Evolutionary conservation across 495 filamentous ascomycete genomes (phyloP), one percentile per base, ranked within the genome.

Genomic region (Aspergillus ostianus): DNA sequence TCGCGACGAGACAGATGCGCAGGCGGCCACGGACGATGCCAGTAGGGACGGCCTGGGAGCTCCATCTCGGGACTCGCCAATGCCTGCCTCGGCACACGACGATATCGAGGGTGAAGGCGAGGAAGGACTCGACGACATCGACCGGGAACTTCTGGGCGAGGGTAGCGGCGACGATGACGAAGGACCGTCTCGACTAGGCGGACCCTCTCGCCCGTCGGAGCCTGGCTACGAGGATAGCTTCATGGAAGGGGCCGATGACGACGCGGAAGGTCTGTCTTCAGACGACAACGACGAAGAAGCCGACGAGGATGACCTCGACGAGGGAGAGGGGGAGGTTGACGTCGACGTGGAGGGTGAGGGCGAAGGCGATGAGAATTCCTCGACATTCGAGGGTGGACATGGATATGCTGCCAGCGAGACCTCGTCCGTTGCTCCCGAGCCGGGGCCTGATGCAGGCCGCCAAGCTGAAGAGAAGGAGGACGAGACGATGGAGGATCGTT

Each of bases 141-240:
- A 83, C 55, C 75, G 79, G 20, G 81, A 82, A 58, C 67, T 80
- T 12, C 72, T 82, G 4, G 79, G 79, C 47, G 81, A 83, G 58
- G 79, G 58, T 17, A 75, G 78, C 18, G 77, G 73, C 6, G 77
- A 80, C 4, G 77, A 81, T 21, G 75, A 78, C 19, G 69, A 66
- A 29, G 59, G 57, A 45, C 19, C 68, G 46, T 59, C 70, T 58
- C 46, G 59, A 10, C 36, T 41, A 2, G 36, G 36, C 44, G 30
- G 66, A 57, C 18, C 56, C 41, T 51, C 49, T 21, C 67, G 61
- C 10, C 53, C 64, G 17, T 57, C 47, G 20, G 68, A 69, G 30
- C 26, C 55, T 13, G 67, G 70, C 21, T 66, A 68, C 47, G 71
- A 66, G 29, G 71, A 74, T 49, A 68, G 67, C 36, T 67, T 63